phyloP scores from a whole-genome alignment of 805 yeast species.

The Peterozyma toletana region DNA sequence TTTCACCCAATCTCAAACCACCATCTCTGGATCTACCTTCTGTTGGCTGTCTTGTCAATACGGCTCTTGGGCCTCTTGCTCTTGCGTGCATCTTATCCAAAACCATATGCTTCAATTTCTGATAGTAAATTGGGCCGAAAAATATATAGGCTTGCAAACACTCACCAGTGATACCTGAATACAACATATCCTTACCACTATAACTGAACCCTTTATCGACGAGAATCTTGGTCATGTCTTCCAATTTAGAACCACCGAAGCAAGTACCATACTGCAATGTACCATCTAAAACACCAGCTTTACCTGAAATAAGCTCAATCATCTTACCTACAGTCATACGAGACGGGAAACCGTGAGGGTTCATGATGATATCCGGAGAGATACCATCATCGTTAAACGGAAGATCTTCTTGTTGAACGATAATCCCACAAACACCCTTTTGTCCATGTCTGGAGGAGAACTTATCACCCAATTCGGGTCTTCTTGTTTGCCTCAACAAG shows the following conservation, averaged over 20 bases:
- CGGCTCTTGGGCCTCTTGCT: slow-evolving; percentile 98
- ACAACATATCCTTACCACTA: slow-evolving; percentile 96
- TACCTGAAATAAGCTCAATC: slow-evolving; percentile 94
- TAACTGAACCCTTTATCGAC: slow-evolving; percentile 90
- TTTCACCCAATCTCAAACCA: slow-evolving; percentile 97
- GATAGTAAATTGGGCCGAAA: slow-evolving; percentile 98
- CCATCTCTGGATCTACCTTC: slow-evolving; percentile 99
- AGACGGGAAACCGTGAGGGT: slow-evolving; percentile 99
- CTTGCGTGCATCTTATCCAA: slow-evolving; percentile 99
- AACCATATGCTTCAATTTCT: slow-evolving; percentile 98
- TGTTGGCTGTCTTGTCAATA: slow-evolving; percentile 94
- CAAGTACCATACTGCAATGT: slow-evolving; percentile 93
- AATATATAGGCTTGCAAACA: slow-evolving; percentile 95
- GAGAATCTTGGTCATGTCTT: slow-evolving; percentile 87
- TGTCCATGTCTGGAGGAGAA: slow-evolving; percentile 98
- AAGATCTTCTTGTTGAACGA: slow-evolving; percentile 93
- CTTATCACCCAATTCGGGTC: slow-evolving; percentile 97
- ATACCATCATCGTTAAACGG: slow-evolving; percentile 94
- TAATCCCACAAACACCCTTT: slow-evolving; percentile 98
- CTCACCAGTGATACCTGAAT: slow-evolving; percentile 96
- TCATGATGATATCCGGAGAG: slow-evolving; percentile 94
- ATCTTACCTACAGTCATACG: slow-evolving; percentile 99
- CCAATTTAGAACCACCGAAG: slow-evolving; percentile 95
- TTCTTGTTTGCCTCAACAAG: slow-evolving; percentile 85
- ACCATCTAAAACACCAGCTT: slow-evolving; percentile 95